Evolutionary conservation across 2,329 filamentous ascomycete genomes (phyloP).

Genomic region (Colletotrichum sp.): DNA sequence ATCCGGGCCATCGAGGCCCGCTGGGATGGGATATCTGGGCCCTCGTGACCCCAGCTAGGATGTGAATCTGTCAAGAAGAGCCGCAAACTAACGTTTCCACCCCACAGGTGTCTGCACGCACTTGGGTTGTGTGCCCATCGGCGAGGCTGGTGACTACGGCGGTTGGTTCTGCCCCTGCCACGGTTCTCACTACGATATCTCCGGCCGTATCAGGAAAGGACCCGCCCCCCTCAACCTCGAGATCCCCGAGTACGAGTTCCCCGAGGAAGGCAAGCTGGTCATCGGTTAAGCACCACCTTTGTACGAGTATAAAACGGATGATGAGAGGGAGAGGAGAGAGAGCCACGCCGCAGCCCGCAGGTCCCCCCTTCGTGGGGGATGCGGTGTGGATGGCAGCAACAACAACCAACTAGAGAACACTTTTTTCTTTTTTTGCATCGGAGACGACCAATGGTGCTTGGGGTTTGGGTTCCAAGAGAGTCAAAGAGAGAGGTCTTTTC

Average conservation of each 20-base stretch:
- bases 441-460: conserved; percentile 15
- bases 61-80: background rate
- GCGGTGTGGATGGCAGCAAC: conserved; percentile 3
- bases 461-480: conserved; percentile 10
- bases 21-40: background rate
- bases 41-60: background rate
- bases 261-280: conserved; percentile 84
- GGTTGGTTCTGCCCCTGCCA: conserved; percentile 99
- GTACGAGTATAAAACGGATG: conserved; percentile 20
- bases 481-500: conserved; percentile 2
- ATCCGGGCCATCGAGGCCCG: background rate
- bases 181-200: conserved; percentile 99
- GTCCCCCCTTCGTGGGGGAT: background rate
- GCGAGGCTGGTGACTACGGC: conserved; percentile 96
- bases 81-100: conserved; percentile 25
- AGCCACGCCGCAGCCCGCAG: background rate
- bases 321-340: background rate
- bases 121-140: conserved; percentile 98
- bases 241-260: conserved; percentile 91
- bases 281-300: conserved; percentile 75
- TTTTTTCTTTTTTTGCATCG: conserved; percentile 22
- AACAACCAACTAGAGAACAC: conserved; percentile 14
- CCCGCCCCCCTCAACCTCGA: conserved; percentile 98
- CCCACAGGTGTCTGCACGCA: conserved; percentile 94
- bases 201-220: conserved; percentile 95